Evolutionary conservation across 73 alveolate genomes (phyloP), one percentile per base, ranked within the genome.

Genomic region (Paramecium sexaurelia): DNA sequence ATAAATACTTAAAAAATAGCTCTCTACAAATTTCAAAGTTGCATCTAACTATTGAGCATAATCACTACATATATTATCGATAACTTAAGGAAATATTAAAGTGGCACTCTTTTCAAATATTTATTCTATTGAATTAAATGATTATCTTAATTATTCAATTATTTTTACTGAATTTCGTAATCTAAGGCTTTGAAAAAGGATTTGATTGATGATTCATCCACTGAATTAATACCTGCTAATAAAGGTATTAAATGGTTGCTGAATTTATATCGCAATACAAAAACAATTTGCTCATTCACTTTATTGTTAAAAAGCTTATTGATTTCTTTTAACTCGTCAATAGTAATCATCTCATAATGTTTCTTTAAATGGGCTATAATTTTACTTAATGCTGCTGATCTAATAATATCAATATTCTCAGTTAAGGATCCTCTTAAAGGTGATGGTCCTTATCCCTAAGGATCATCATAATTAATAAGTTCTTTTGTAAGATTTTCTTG

Each of bases 181-280:
- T 61, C 83, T 3, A 61, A n/a, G 11, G 83, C 17, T 26, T 32
- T 61, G 8, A 61, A 61, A 61, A 61, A 61, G 19, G 8, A 22
- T 29, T 61, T 61, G 11, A 61, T 61, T 26, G 83, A 61, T 13
- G 39, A 1, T 26, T 61, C 83, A 61, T 61, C 83, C 47, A 13
- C 11, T 22, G 83, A 61, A 61, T 61, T 61, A 5, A 61, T 26
- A 24, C 83, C 43, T 29, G 83, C 39, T 29, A 61, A 32, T 9
- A 61, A 27, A 13, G 83, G 83, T 29, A 61, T 32, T 4, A 61
- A 15, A 26, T 61, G 43, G 26, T 61, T 26, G 56, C 86, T 71
- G 29, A 71, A 71, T 71, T 71, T 71, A 71, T 35, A 71, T 37
- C 86, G 17, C 29, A 71, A 71, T 9, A 71, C 86, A 71, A 71